phyloP scores from a whole-genome alignment of 1,284 basidiomycete species.

The Puccinia coronata region DNA sequence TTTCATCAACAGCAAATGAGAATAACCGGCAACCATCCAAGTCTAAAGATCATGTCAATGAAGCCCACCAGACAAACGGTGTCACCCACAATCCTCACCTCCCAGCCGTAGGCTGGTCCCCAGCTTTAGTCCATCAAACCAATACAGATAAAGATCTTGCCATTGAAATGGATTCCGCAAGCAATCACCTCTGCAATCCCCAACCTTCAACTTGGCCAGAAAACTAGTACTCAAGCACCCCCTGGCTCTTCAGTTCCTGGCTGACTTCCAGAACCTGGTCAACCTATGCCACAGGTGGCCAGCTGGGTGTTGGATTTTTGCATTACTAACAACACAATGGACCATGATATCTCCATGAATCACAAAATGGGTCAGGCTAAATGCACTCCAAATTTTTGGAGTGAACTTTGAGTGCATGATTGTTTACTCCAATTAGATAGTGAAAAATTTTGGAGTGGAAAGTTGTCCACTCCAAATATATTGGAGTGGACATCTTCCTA shows the following conservation, averaged over 20 bases:
- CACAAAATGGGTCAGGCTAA: no score
- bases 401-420: no score
- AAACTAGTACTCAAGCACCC: neutral
- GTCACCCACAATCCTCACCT: neutral
- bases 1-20: neutral
- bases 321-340: neutral
- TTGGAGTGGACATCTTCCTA: no score
- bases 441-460: no score
- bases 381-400: no score
- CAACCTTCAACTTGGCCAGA: neutral
- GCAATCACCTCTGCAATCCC: neutral
- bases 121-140: neutral
- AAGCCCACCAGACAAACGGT: slow-evolving; percentile 1
- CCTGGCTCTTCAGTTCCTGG: neutral
- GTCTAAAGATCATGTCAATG: neutral
- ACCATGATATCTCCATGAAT: neutral
- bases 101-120: neutral
- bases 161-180: neutral
- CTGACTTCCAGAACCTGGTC: neutral
- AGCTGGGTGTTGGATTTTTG: neutral
- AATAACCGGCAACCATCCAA: neutral
- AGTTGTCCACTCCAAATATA: no score
- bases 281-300: neutral
- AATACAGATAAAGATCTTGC: neutral
- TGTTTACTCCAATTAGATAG: no score